Evolutionary conservation across 208 protist species (phyloP), one percentile per base, ranked within the genome.

Genomic region (Herpetomonas muscarum): DNA sequence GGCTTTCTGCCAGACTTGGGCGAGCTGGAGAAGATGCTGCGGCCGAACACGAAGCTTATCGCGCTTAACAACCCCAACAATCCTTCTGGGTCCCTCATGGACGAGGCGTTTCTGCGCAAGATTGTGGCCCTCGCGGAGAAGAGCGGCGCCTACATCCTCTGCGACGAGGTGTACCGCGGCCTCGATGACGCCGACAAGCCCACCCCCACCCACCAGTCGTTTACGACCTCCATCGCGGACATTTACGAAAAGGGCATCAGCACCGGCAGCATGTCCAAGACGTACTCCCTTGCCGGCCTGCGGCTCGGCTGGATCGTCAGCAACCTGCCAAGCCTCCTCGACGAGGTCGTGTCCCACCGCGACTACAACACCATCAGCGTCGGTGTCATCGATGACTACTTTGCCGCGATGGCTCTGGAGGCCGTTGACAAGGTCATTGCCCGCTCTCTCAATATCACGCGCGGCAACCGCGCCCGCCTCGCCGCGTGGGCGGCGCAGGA

Each of bases 301-400:
- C 53, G 53, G 2, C 53, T 59, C 26, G 53, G 53, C 22, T 59
- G 53, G 53, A 21, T 59, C 21, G 53, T 59, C 17, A 59, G 34
- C 24, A 59, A 59, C 34, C 34, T 24, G 9, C 9, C n/a, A 9
- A 28, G 4, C 1, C 34, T 59, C 3, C 53, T 37, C 26, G 53
- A 59, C 19, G 24, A 46, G 41, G 53, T 59, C 3, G 32, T 59
- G 34, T 47, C 24, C 39, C 53, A 59, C 29, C 53, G 53, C 15
- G 53, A 59, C 53, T 59, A 59, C 53, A 59, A 59, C 53, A 59
- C 53, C 41, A 59, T 59, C 53, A 59, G 53, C 41, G 53, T 59
- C 1, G 53, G 53, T 22, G 37, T 59, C 15, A 46, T 59, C 22
- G 53, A 59, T 28, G 53, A 59, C 25, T 59, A 59, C 26, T 59